Conservation (phyloP, 169 alveolate genomes). For the Plasmodium chabaudi region DNA sequence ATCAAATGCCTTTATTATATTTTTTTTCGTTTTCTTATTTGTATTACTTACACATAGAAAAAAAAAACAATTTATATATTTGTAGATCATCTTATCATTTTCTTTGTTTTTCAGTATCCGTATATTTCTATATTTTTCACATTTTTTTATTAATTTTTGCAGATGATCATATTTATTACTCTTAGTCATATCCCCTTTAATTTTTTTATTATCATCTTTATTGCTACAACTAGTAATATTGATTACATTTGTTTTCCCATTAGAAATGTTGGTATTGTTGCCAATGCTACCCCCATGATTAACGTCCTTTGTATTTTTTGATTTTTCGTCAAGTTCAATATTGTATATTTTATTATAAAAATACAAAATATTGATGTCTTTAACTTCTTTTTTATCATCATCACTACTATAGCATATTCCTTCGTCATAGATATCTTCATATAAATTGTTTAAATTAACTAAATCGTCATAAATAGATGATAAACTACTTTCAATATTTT, state of each 20-base stretch:
- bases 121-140: constrained; percentile 20
- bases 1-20: constrained; percentile 43
- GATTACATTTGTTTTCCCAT: background rate
- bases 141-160: constrained; percentile 2
- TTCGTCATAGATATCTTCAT: constrained; percentile 26
- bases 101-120: constrained; percentile 12
- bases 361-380: constrained; percentile 51
- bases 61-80: constrained; percentile 29
- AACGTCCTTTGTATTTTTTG: background rate
- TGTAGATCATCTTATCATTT: constrained; percentile 30
- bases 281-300: background rate
- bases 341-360: constrained; percentile 21
- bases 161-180: background rate
- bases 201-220: background rate
- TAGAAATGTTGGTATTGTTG: background rate
- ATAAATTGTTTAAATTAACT: constrained; percentile 1
- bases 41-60: constrained; percentile 54
- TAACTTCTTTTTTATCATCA: constrained; percentile 6
- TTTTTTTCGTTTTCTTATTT: constrained; percentile 36
- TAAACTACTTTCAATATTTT: constrained; percentile 44
- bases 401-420: constrained; percentile 31
- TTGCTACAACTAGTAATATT: background rate
- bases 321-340: constrained; percentile 14
- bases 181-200: background rate
- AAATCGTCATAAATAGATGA: constrained; percentile 38